A percentile compares a stretch with the other conserved stretches of the same genome.
Conservation (phyloP, 2,329 filamentous ascomycete species). For the Polychaeton citri region DNA sequence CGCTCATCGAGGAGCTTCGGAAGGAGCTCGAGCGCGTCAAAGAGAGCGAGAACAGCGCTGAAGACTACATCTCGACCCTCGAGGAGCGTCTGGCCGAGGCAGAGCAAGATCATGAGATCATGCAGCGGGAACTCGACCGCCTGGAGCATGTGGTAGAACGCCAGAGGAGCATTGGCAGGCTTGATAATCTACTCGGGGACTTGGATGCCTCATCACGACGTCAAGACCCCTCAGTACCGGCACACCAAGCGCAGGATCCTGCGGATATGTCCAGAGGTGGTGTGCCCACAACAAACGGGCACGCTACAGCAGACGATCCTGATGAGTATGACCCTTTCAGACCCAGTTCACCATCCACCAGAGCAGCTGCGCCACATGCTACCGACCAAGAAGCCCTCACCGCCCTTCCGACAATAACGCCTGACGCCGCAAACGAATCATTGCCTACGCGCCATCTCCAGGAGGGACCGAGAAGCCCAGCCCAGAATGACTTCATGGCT, state of each 20-base stretch:
- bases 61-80: constrained; percentile 94
- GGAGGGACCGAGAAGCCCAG: constrained; percentile 49
- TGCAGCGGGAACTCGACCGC: constrained; percentile 92
- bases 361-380: neutral
- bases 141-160: constrained; percentile 91
- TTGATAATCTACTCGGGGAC: constrained; percentile 85
- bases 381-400: neutral
- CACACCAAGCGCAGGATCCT: neutral
- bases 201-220: constrained; percentile 42
- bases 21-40: constrained; percentile 81
- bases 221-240: neutral
- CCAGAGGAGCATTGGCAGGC: constrained; percentile 84
- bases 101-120: constrained; percentile 88
- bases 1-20: constrained; percentile 71
- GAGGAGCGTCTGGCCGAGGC: constrained; percentile 92
- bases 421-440: neutral
- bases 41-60: constrained; percentile 78
- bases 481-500: constrained; percentile 72
- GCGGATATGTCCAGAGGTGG: neutral
- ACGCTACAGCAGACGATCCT: neutral
- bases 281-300: neutral
- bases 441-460: neutral
- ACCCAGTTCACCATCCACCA: neutral
- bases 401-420: constrained; percentile 2
- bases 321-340: neutral